phyloP scores from a whole-genome alignment of 768 basidiomycete species.

The Pleurotus pulmonarius region DNA sequence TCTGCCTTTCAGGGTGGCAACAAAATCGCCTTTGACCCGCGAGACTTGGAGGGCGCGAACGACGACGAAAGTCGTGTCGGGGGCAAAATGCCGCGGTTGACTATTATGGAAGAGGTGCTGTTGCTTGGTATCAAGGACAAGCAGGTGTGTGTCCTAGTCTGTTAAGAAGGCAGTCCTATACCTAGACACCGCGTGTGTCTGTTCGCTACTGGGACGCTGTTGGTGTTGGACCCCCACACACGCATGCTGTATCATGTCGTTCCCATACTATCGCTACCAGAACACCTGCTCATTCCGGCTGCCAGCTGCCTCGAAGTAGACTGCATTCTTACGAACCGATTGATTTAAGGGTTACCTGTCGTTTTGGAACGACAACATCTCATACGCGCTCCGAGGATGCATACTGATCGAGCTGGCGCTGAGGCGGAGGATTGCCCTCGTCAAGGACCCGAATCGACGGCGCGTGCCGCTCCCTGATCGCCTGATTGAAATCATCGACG shows the following conservation, averaged over 20 bases:
- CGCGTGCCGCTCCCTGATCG: conserved; percentile 77
- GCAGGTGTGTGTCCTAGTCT: conserved; percentile 52
- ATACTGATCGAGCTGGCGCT: conserved; percentile 96
- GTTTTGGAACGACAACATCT: conserved; percentile 99
- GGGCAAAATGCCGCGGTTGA: conserved; percentile 78
- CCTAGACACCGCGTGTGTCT: no score
- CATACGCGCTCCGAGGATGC: conserved; percentile 96
- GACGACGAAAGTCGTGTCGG: conserved; percentile 56
- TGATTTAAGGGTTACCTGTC: conserved; percentile 78
- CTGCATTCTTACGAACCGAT: conserved; percentile 2
- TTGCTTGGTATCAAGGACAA: conserved; percentile 95
- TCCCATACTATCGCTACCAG: conserved; percentile 6
- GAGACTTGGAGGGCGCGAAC: conserved; percentile 74
- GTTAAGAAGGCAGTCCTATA: no score
- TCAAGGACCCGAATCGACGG: conserved; percentile 75
- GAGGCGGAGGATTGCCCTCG: conserved; percentile 89
- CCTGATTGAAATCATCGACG: conserved; percentile 87
- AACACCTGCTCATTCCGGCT: no score
- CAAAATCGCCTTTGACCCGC: conserved; percentile 90
- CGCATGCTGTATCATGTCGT: conserved; percentile 7
- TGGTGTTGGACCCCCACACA: not conserved
- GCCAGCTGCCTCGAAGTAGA: no score
- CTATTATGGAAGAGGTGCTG: conserved; percentile 96
- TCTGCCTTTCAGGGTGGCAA: conserved; percentile 83
- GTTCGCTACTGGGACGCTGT: no score